These are phyloP conservation scores for Nannochloropsis oceanica DNA, from an alignment of 108 stramenopile genomes.

Conservation along the genomic window DNA sequence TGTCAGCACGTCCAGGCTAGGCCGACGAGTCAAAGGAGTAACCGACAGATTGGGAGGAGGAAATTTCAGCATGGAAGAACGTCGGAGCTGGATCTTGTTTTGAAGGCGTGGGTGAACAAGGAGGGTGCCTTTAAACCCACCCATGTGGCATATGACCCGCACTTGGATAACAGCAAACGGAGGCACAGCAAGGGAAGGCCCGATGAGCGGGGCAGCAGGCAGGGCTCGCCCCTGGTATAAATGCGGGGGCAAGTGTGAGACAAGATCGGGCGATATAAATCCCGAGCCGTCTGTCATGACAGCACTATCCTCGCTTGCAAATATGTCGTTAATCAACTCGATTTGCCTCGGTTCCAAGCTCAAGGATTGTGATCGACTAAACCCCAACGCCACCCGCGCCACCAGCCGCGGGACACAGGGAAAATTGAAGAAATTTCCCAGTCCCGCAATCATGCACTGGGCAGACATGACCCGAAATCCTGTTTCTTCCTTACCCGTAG, in stretches of 20 bases:
- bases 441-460: background rate
- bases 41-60: background rate
- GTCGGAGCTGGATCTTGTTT: background rate
- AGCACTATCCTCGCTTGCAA: background rate
- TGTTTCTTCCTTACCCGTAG: background rate
- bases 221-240: background rate
- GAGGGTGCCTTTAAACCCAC: background rate
- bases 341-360: background rate
- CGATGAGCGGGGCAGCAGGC: background rate
- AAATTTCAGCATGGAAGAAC: background rate
- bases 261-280: background rate
- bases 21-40: background rate
- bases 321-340: background rate
- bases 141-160: background rate
- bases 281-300: background rate
- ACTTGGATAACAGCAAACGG: background rate
- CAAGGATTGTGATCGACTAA: background rate
- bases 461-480: background rate
- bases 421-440: background rate
- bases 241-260: background rate
- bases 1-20: background rate
- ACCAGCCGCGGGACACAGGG: background rate
- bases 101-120: background rate
- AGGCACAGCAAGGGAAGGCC: background rate
- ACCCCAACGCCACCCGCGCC: background rate